These are phyloP conservation scores for Anthoceros angustus DNA, from an alignment of 225 moss, liverwort and hornwort species.

Conservation along the genomic window DNA sequence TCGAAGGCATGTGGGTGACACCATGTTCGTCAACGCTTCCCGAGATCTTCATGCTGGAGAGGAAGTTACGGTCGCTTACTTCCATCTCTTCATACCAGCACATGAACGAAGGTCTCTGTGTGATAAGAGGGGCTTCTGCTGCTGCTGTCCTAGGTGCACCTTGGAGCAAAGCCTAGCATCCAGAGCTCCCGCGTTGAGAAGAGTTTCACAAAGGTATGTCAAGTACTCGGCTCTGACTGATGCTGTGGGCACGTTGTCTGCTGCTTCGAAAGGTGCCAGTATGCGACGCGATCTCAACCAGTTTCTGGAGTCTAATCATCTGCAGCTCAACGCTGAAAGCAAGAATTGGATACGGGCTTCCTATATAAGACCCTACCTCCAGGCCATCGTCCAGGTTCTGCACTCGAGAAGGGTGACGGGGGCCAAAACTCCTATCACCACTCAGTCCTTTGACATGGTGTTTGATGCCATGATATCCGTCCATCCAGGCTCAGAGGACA, in stretches of 20 bases:
- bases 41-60: slow-evolving; percentile 17
- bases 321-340: slow-evolving; percentile 7
- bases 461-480: slow-evolving; percentile 2
- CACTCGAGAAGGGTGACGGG: background rate
- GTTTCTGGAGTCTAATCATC: slow-evolving; percentile 5
- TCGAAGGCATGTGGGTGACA: slow-evolving; percentile 21
- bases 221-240: slow-evolving; percentile 10
- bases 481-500: slow-evolving; percentile 4
- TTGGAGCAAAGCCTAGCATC: slow-evolving; percentile 20
- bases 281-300: slow-evolving; percentile 24
- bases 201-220: slow-evolving; percentile 5
- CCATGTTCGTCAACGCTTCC: slow-evolving; percentile 33
- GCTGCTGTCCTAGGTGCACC: slow-evolving; percentile 20
- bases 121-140: slow-evolving; percentile 30
- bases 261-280: slow-evolving; percentile 11
- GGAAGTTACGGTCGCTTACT: slow-evolving; percentile 35
- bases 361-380: slow-evolving; percentile 20
- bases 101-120: slow-evolving; percentile 15
- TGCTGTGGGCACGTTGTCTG: slow-evolving; percentile 8
- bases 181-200: slow-evolving; percentile 3
- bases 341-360: slow-evolving; percentile 29
- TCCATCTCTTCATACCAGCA: slow-evolving; percentile 30
- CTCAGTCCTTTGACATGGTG: background rate
- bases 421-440: background rate
- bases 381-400: slow-evolving; percentile 1